A percentile compares a stretch with the other conserved stretches of the same genome.
phyloP scores from a whole-genome alignment of 805 yeast species.

The Wickerhamiella alocasiicola region DNA sequence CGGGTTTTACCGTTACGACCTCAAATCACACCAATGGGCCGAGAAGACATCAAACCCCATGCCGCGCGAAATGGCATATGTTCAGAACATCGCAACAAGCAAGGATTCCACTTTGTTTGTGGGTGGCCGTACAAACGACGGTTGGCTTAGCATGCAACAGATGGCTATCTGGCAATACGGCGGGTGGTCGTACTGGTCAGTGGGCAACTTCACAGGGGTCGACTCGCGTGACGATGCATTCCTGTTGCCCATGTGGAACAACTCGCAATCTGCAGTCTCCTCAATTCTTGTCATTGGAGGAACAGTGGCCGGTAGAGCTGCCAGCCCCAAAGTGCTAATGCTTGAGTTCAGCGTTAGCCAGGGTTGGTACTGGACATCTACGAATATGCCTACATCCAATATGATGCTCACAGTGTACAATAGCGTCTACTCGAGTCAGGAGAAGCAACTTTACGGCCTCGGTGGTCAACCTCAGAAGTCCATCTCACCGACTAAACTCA shows the following conservation, averaged over 20 bases:
- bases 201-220: constrained; percentile 27
- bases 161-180: constrained; percentile 59
- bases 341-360: constrained; percentile 30
- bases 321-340: constrained; percentile 35
- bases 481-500: background rate
- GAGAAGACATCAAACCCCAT: constrained; percentile 13
- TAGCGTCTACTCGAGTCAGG: constrained; percentile 9
- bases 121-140: constrained; percentile 51
- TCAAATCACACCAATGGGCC: constrained; percentile 15
- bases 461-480: background rate
- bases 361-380: constrained; percentile 34
- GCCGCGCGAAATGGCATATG: constrained; percentile 22
- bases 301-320: constrained; percentile 28
- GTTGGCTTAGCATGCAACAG: constrained; percentile 66
- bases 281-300: constrained; percentile 53
- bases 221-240: constrained; percentile 44
- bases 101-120: constrained; percentile 29
- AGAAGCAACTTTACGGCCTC: constrained; percentile 4
- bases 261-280: constrained; percentile 13
- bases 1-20: constrained; percentile 19
- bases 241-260: constrained; percentile 41
- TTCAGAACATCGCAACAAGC: constrained; percentile 16
- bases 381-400: constrained; percentile 7
- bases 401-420: constrained; percentile 17
- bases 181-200: constrained; percentile 49